These are phyloP conservation scores for Thalassiosira pacifica DNA, from an alignment of 352 stramenopile species.

Conservation along the genomic window DNA sequence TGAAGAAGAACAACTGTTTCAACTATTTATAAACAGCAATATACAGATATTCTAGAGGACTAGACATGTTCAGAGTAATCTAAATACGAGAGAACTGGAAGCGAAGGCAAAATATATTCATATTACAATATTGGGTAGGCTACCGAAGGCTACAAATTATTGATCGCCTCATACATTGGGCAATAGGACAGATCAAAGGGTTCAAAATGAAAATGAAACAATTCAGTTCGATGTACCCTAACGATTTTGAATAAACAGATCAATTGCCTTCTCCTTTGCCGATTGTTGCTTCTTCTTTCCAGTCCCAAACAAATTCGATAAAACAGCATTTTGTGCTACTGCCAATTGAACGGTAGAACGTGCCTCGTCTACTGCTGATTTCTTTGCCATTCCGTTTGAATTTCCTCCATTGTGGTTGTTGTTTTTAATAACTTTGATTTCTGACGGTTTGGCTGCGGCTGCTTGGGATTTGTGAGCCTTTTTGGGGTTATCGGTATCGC, in stretches of 20 bases:
- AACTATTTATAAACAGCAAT: too few species aligned
- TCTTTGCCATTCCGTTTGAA: neutral
- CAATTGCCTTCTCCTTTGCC: slow-evolving; percentile 72
- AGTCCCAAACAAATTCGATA: slow-evolving; percentile 73
- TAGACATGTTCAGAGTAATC: too few species aligned
- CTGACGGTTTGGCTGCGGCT: neutral
- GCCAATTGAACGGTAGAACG: slow-evolving; percentile 58
- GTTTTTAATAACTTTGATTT: neutral
- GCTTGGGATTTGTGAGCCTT: neutral
- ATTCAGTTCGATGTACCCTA: too few species aligned
- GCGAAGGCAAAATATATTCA: neutral
- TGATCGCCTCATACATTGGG: too few species aligned
- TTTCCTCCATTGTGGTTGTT: slow-evolving; percentile 9
- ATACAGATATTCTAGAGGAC: too few species aligned
- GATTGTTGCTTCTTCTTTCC: slow-evolving; percentile 45
- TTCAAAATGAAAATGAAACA: too few species aligned
- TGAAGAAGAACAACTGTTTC: too few species aligned
- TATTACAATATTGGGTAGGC: too few species aligned
- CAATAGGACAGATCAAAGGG: too few species aligned
- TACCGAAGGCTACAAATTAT: too few species aligned
- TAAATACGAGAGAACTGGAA: too few species aligned
- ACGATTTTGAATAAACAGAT: slow-evolving; percentile 71
- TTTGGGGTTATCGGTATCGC: neutral
- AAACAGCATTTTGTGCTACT: slow-evolving; percentile 64
- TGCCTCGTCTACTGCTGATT: slow-evolving; percentile 47